These are phyloP conservation scores for Porcisia hertigi DNA, from an alignment of 208 protist genomes.

Conservation along the genomic window DNA sequence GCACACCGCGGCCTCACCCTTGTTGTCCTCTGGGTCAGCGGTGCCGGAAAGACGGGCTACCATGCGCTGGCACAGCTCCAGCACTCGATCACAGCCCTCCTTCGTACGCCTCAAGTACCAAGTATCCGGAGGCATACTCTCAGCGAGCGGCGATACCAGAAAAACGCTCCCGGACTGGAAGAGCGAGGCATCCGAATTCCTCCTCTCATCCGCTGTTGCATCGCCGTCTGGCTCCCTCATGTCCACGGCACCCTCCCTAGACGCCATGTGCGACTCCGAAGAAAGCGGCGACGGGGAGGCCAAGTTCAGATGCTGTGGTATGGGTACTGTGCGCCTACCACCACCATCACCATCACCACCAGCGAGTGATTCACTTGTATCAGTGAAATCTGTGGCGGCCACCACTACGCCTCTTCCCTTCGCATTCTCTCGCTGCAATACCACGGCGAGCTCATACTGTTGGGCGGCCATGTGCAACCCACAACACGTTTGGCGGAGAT, in stretches of 20 bases:
- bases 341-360: neutral
- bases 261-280: neutral
- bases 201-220: neutral
- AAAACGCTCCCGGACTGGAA: neutral
- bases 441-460: conserved; percentile 15
- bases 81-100: conserved; percentile 14
- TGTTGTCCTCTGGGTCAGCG: neutral
- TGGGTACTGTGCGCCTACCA: neutral
- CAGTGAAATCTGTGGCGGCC: neutral
- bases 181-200: too few species aligned
- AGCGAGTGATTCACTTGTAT: neutral
- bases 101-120: conserved; percentile 3
- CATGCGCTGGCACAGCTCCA: conserved; percentile 17
- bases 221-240: neutral
- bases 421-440: neutral
- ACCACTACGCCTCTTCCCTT: neutral
- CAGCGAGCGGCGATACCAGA: neutral
- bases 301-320: neutral
- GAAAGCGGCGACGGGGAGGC: conserved; percentile 3
- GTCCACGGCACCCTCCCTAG: neutral
- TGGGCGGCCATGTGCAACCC: conserved; percentile 8
- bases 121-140: neutral
- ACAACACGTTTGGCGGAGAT: conserved; percentile 12
- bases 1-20: neutral
- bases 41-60: conserved; percentile 2